Conservation (phyloP, 805 yeast species). For the Cephaloascus fragrans region DNA sequence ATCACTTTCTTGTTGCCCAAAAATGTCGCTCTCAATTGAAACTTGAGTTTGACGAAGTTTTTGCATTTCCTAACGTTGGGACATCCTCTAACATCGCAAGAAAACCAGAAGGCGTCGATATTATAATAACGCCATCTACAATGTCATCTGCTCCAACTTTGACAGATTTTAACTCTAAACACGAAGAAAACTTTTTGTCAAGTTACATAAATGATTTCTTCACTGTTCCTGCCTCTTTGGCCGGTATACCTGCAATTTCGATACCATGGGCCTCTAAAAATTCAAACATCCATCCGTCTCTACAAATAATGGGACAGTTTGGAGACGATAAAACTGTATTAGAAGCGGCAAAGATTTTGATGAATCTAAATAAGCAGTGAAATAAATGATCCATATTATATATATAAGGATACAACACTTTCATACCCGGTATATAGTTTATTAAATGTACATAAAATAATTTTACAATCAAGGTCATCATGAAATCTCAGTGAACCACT, state of each 20-base stretch:
- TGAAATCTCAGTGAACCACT: slow-evolving; percentile 5
- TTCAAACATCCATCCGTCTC: slow-evolving; percentile 39
- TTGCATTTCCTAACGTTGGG: slow-evolving; percentile 37
- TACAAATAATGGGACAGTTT: slow-evolving; percentile 79
- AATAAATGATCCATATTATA: not conserved
- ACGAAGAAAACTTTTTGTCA: slow-evolving; percentile 37
- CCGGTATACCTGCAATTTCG: slow-evolving; percentile 81
- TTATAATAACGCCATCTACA: slow-evolving; percentile 68
- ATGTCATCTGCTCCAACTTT: slow-evolving; percentile 45
- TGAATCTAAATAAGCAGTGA: not conserved
- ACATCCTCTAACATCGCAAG: slow-evolving; percentile 3
- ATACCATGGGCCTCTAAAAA: slow-evolving; percentile 43
- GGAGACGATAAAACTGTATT: slow-evolving; percentile 70
- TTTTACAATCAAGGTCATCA: no score
- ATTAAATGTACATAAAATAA: no score
- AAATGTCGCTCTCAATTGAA: slow-evolving; percentile 50
- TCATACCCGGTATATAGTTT: no score
- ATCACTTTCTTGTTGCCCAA: slow-evolving; percentile 73
- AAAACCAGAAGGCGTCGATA: slow-evolving; percentile 43
- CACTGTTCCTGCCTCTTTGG: slow-evolving; percentile 85
- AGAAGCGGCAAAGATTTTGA: slow-evolving; percentile 14
- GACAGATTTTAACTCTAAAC: slow-evolving; percentile 24
- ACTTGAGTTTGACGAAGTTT: slow-evolving; percentile 56
- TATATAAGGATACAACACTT: not conserved
- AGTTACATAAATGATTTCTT: slow-evolving; percentile 74